Evolutionary conservation across 2,329 filamentous ascomycete species (phyloP), one percentile per base, ranked within the genome.

Genomic region (Diaporthe humulicola): DNA sequence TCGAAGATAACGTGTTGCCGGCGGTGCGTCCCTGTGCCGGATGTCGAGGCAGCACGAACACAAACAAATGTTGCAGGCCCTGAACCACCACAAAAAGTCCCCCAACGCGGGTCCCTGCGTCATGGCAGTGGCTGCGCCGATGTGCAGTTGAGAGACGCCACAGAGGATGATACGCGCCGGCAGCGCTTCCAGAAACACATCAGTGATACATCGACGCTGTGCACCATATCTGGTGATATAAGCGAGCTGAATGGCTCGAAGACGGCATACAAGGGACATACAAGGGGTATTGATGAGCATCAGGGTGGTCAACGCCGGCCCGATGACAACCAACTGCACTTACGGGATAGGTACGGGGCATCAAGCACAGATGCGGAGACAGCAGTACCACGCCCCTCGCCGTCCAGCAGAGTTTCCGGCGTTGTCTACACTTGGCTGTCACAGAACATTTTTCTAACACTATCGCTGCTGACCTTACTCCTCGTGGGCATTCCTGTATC

Each of bases 401-500:
- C 28, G 22, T 7, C 33, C 25, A 33, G 19, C 19, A 33, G 40
- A 22, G 36, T 48, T n/a, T 14, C 19, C 9, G 22, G n/a, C 15
- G 28, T 25, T 4, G 1, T 40, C 4, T 38, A 4, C n/a, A 36
- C 56, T 6, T 74, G 75, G 70, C 38, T 58, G 7, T 36, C 52
- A 45, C 72, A 72, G 9, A 72, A 74, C 50, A 42, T 73, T 6
- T 78, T 84, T 73, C 78, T 83, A 1, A 67, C 78, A 57, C 73
- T 79, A 0, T 84, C 78, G 4, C 77, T 86, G 56, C 40, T 82
- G 9, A 75, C 80, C 12, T 80, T 85, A 14, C 77, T 85, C 4
- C 42, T 80, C 0, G 45, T 88, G 10, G 87, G 87, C 2, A 75
- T 87, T 0, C 88, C 88, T 0, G 74, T 89, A 0, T 84, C 86